phyloP scores from a whole-genome alignment of 306 rosid genomes.

The Chamaecrista fasciculata region DNA sequence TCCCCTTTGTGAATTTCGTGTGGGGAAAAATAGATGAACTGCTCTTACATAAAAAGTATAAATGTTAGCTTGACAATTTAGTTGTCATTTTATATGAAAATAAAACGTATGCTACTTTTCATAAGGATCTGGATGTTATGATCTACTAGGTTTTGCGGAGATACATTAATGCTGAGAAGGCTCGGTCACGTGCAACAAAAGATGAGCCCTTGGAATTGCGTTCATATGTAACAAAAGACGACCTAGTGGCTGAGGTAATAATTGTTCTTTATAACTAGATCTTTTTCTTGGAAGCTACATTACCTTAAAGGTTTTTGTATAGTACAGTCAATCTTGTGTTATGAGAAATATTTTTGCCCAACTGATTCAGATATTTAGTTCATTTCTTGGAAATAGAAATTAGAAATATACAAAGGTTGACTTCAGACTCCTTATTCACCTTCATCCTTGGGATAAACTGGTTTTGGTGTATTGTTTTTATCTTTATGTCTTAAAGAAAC shows the following conservation, averaged over 20 bases:
- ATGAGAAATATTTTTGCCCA: not conserved
- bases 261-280: slow-evolving; percentile 17
- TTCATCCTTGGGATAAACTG: slow-evolving; percentile 21
- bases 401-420: not conserved
- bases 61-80: slow-evolving; percentile 16
- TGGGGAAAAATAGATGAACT: not conserved
- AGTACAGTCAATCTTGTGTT: not conserved
- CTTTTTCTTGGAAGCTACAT: not conserved
- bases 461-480: not conserved
- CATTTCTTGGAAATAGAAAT: not conserved
- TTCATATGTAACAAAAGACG: slow-evolving; percentile 55
- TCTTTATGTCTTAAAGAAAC: not conserved
- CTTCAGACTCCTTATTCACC: not conserved
- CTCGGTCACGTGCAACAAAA: slow-evolving; percentile 54
- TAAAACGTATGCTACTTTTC: not conserved
- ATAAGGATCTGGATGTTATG: slow-evolving; percentile 18
- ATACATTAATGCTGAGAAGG: slow-evolving; percentile 50
- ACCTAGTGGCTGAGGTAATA: slow-evolving; percentile 73
- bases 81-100: slow-evolving; percentile 21
- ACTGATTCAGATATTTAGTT: not conserved
- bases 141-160: slow-evolving; percentile 68
- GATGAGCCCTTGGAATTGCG: slow-evolving; percentile 80
- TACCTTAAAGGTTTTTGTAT: not conserved
- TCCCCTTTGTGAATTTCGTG: not conserved
- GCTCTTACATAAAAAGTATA: not conserved